Percentiles rank a stretch among this genome's conserved stretches.
Evolutionary conservation across 2,329 filamentous ascomycete species (phyloP).

Genomic region (Phaeophleospora eucalypticola): DNA sequence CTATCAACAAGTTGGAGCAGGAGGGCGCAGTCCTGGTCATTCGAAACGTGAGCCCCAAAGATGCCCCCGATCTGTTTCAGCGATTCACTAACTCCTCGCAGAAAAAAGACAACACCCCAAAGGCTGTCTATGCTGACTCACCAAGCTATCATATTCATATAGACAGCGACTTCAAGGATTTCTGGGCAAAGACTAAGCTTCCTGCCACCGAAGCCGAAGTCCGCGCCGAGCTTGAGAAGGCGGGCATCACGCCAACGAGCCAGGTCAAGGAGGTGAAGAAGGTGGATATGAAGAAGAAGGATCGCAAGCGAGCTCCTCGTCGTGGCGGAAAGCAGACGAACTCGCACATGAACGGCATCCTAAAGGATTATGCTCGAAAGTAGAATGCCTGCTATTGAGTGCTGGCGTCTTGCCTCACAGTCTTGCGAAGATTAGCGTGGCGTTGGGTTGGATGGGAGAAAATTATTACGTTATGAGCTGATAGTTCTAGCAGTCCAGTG

Average conservation of each 20-base stretch:
- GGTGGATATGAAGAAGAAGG: slow-evolving; percentile 47
- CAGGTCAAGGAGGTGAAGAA: slow-evolving; percentile 65
- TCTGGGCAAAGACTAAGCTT: slow-evolving; percentile 78
- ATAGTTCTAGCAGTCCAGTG: too few species aligned
- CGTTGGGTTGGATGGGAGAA: background rate
- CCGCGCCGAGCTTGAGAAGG: slow-evolving; percentile 69
- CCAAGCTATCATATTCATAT: slow-evolving; percentile 53
- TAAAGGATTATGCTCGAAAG: slow-evolving; percentile 61
- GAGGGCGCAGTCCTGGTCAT: slow-evolving; percentile 79
- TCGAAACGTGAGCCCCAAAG: slow-evolving; percentile 50
- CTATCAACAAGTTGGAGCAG: slow-evolving; percentile 71
- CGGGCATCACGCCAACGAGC: slow-evolving; percentile 78
- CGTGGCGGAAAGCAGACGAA: slow-evolving; percentile 79
- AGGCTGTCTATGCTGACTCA: slow-evolving; percentile 86
- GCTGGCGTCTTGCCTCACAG: background rate
- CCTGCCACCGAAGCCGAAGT: slow-evolving; percentile 69
- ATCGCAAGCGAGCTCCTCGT: slow-evolving; percentile 71
- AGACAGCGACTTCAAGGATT: slow-evolving; percentile 74
- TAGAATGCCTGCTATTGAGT: background rate
- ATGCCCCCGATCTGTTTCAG: background rate
- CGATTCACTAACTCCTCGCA: background rate
- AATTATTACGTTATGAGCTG: too few species aligned
- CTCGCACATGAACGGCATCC: slow-evolving; percentile 75
- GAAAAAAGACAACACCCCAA: slow-evolving; percentile 84
- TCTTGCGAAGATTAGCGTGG: background rate